These are phyloP conservation scores for Cenococcum geophilum DNA, from an alignment of 495 filamentous ascomycete genomes.

Conservation along the genomic window DNA sequence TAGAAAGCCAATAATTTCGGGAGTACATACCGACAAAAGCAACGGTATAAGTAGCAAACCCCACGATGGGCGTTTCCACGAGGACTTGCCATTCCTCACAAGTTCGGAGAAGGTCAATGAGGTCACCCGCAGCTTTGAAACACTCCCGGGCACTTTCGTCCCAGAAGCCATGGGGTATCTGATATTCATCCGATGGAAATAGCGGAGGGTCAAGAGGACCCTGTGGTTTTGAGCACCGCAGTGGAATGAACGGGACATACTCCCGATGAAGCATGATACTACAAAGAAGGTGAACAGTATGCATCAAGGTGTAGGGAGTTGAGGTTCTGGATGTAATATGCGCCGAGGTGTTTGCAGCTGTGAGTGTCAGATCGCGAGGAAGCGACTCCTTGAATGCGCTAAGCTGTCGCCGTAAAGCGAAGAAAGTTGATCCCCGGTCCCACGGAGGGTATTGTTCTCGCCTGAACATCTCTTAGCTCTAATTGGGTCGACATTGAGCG, in stretches of 20 bases:
- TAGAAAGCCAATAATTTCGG: not conserved
- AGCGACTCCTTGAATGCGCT: slow-evolving; percentile 60
- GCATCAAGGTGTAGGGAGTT: slow-evolving; percentile 68
- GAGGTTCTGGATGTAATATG: slow-evolving; percentile 72
- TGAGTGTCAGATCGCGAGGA: slow-evolving; percentile 65
- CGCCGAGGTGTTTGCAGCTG: slow-evolving; percentile 66
- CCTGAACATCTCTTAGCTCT: slow-evolving; percentile 22
- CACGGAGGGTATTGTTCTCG: slow-evolving; percentile 38
- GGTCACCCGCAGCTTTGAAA: slow-evolving; percentile 65
- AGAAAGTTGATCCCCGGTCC: slow-evolving; percentile 40
- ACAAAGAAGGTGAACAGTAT: slow-evolving; percentile 70
- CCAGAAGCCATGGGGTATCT: slow-evolving; percentile 59
- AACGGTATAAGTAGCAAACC: slow-evolving; percentile 78
- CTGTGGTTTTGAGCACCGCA: slow-evolving; percentile 59
- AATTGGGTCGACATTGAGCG: not conserved
- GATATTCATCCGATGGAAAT: slow-evolving; percentile 51
- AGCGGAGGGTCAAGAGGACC: slow-evolving; percentile 69
- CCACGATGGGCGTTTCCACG: slow-evolving; percentile 73
- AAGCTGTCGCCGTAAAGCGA: slow-evolving; percentile 54
- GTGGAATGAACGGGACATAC: slow-evolving; percentile 75
- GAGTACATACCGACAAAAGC: slow-evolving; percentile 51
- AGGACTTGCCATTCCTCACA: slow-evolving; percentile 64
- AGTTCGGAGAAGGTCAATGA: slow-evolving; percentile 68
- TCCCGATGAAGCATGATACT: slow-evolving; percentile 74
- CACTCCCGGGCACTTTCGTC: slow-evolving; percentile 65